Evolutionary conservation across 768 basidiomycete genomes (phyloP).

Genomic region (Suillus placidus): DNA sequence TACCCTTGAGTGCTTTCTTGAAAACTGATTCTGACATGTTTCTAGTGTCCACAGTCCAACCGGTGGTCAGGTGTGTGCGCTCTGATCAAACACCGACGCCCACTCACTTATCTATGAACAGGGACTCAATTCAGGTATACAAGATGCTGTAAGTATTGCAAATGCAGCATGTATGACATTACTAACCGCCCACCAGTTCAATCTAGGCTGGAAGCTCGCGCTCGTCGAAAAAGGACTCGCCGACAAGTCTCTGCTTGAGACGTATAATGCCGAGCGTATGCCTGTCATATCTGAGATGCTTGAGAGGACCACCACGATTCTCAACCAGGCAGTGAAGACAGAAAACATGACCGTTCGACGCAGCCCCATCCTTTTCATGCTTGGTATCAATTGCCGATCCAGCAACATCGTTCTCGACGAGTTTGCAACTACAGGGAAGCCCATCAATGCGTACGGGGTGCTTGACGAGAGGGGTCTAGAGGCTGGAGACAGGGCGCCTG

Average conservation of each 20-base stretch:
- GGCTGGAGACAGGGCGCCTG: conserved; percentile 16
- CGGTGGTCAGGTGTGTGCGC: neutral
- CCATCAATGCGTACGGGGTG: conserved; percentile 10
- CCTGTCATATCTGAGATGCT: no score
- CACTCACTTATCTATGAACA: no score
- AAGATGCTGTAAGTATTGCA: no score
- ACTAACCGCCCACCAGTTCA: no score
- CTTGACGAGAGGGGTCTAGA: conserved; percentile 15
- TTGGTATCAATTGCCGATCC: conserved; percentile 28
- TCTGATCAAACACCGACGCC: neutral
- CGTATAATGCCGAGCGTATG: no score
- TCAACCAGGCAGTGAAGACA: neutral
- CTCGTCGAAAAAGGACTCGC: no score
- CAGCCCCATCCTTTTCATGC: conserved; percentile 28
- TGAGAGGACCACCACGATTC: no score
- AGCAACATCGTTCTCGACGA: conserved; percentile 18
- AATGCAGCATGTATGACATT: no score
- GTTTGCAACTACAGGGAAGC: neutral
- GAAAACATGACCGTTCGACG: conserved; percentile 15
- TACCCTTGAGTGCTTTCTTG: neutral
- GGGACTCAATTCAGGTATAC: no score
- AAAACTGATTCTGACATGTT: neutral
- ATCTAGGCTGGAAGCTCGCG: no score
- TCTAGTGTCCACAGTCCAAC: neutral
- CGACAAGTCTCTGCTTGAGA: no score